Evolutionary conservation across 148 eudicot species (phyloP), one percentile per base, ranked within the genome.

Genomic region (Camellia japonica): DNA sequence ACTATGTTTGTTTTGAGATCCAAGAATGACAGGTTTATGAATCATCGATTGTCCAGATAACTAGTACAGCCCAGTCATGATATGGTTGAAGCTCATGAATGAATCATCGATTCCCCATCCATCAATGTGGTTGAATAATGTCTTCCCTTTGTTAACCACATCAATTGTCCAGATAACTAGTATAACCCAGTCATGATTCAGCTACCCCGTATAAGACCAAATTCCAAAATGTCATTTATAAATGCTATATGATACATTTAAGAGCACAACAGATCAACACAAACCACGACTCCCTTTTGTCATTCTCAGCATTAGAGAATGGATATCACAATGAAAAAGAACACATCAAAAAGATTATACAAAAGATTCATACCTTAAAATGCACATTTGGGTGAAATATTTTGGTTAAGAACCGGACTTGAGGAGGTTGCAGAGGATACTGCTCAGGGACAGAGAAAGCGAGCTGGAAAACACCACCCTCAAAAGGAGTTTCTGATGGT

Each of bases 351-450:
- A 63, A 52, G 47, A n/a, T 73, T 78, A 46, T 20, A 55, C 43
- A 7, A 42, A 60, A 49, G 11, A 41, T 51, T 15, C 79, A 47
- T 80, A 93, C 99, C 97, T 96, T 96, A 80, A 96, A 96, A 85
- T 96, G 99, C 68, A 96, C 98, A 83, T 96, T 96, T 67, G 99
- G 97, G 86, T 96, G 99, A 82, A 96, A 96, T 80, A 96, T 93
- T 86, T 96, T 96, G 80, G 99, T 93, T 69, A 96, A 85, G 87
- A 96, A 96, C 71, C 98, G 88, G 76, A 96, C 98, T 96, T 96
- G 99, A 78, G 98, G 99, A 78, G 99, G 99, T 85, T 96, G 99
- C 92, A 96, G 82, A 59, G 99, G 99, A 85, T 96, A 96, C 66
- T 92, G 97, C 89, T 96, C 98, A 75, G 97, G 98, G 59, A 96